Base-by-base conservation (phyloP, 1,284 basidiomycete genomes). In the Cystobasidium pallidum region DNA sequence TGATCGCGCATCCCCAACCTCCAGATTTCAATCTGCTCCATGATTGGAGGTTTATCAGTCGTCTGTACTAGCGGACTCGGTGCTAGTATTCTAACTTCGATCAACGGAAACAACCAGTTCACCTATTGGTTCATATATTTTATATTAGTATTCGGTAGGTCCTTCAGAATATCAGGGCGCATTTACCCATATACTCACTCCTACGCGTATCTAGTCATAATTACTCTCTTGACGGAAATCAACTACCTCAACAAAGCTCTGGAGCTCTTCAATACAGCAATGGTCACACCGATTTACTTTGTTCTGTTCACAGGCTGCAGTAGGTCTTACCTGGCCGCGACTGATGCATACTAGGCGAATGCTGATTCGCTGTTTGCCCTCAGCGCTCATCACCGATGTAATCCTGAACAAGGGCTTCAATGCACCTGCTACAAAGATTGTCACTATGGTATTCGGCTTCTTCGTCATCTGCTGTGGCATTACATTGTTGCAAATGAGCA, bases 231-330 rank as follows among this genome's bases (percentile, higher is more conserved):
- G 65, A 88, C 89, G 73, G 92, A 97, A 81, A 92, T 98, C 80
- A 95, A 91, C 83, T 98, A 94, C 82, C 86, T 98, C 75, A 99
- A 98, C 83, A 91, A 94, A 78, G 95, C 95, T 24, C 88, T 99
- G 73, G 95, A 94, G 77, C 84, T 97, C 52, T 98, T 94, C 86
- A 97, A 97, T 81, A 79, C 83, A 84, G 90, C 91, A 67, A 93
- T 92, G 90, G 91, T 91, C 74, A 93, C 91, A 8, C 91, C 92
- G 1, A 91, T 91, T 30, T 94, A 94, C 83, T 94, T 91, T 80
- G 91, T 92, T 77, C 85, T 89, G 86, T 24, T 88, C 87, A 80
- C 62, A 15, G 43, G 30, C 3, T 47, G 39, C 41, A 84, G 43
- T 66, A 41, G 65, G 59, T 34, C 17, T n/a, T 26, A 11, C 13